A percentile compares a stretch with the other conserved stretches of the same genome.
These are phyloP conservation scores for Acorus calamus DNA, from an alignment of 106 monocot species.

Conservation along the genomic window DNA sequence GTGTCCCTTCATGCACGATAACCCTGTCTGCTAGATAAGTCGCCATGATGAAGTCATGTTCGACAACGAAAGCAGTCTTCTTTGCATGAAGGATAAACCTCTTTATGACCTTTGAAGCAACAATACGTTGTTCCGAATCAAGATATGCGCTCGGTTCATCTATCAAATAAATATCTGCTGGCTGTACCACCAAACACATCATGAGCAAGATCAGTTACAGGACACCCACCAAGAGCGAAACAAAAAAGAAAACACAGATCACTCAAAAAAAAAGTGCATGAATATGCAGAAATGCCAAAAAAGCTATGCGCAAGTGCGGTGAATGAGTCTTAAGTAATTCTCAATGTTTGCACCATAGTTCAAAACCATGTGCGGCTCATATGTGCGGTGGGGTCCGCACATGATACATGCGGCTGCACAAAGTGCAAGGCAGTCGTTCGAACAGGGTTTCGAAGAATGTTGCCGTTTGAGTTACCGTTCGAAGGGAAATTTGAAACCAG, in stretches of 20 bases:
- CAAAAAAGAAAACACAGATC: background rate
- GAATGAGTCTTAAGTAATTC: no score
- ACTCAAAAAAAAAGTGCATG: background rate
- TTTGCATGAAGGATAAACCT: slow-evolving; percentile 95
- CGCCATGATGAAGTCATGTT: slow-evolving; percentile 99
- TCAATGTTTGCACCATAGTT: no score
- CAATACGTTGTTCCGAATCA: slow-evolving; percentile 96
- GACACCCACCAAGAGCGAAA: background rate
- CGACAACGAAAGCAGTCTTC: slow-evolving; percentile 98
- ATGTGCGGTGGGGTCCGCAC: no score
- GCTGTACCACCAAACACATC: slow-evolving; percentile 26
- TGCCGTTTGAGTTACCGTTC: no score
- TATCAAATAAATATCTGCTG: slow-evolving; percentile 96
- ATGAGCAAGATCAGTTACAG: no score
- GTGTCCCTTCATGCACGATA: slow-evolving; percentile 86
- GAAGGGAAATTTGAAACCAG: no score
- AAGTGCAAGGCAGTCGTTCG: no score
- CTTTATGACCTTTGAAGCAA: slow-evolving; percentile 97
- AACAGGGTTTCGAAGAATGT: no score
- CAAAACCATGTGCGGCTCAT: no score
- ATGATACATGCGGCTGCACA: no score
- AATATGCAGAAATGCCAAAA: background rate
- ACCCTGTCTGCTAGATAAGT: slow-evolving; percentile 98
- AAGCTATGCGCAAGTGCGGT: no score
- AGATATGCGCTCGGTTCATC: slow-evolving; percentile 99